Evolutionary conservation across 2,329 filamentous ascomycete genomes (phyloP), one percentile per base, ranked within the genome.

Genomic region (Massarina eburnea): DNA sequence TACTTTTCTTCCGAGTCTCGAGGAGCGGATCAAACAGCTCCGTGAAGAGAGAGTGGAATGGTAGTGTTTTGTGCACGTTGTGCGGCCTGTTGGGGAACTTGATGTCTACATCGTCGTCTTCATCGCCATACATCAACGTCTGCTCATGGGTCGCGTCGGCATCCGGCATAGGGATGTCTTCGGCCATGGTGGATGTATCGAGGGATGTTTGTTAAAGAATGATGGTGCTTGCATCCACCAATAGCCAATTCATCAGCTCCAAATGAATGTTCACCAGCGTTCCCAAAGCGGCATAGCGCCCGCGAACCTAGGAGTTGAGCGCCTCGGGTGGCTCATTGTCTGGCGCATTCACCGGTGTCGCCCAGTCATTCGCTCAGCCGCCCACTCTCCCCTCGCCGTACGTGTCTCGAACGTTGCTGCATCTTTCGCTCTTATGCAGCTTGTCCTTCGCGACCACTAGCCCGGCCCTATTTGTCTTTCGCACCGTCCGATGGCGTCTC

Each of bases 21-120:
- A 79, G 80, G 8, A 87, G 71, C 2, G 91, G 91, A 57, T 95
- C 86, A 75, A 99, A 97, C 1, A 99, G 78, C 19, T 80, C 78
- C 14, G 79, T 75, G 66, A 87, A 90, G 0, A 99, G 77, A 3
- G 88, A 85, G 48, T 89, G 86, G 64, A 99, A 99, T 4, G 83
- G 82, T 8, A 95, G 75, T 1, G 92, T 96, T 51, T 82, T 83
- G 30, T 83, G 83, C 57, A 87, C 82, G 56, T 97, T 99, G 51
- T 76, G 81, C 3, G 94, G 94, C 3, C 91, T 83, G 61, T 90
- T 85, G 2, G 91, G 89, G 64, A 89, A 77, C 67, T 80, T 80
- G 41, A 75, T 71, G 52, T 80, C 72, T 17, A 82, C 68, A 43
- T 74, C 68, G 17, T 74, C 68, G 15, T 64, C 51, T 15, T 73